Evolutionary conservation across 257 asterid genomes (phyloP).

Genomic region (Solanum medicagineum): DNA sequence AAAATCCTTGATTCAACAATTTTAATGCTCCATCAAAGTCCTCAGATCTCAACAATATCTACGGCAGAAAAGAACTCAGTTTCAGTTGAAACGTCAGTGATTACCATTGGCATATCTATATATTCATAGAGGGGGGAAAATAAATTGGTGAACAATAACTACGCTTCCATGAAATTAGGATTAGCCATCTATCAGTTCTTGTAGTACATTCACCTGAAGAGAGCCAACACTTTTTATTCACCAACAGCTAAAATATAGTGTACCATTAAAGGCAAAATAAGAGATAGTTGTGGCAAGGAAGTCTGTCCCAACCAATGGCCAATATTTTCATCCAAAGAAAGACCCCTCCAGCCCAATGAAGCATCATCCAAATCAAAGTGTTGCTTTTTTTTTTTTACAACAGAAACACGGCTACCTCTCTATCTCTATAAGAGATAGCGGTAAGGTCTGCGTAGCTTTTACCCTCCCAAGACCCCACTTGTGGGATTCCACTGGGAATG

Average conservation of each 20-base stretch:
- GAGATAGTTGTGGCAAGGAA: background rate
- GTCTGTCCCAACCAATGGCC: background rate
- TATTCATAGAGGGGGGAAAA: background rate
- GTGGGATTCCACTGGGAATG: too few relatives aligned
- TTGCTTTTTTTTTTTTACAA: background rate
- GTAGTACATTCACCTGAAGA: background rate
- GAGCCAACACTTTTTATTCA: background rate
- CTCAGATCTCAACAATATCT: conserved; percentile 41
- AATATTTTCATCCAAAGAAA: background rate
- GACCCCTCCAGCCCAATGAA: background rate
- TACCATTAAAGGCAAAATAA: background rate
- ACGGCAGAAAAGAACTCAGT: background rate
- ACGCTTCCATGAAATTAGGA: background rate
- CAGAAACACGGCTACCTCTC: background rate
- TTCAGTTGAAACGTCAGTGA: background rate
- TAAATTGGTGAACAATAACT: background rate
- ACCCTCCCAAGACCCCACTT: too few relatives aligned
- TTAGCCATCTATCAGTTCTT: background rate
- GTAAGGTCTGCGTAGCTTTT: too few relatives aligned
- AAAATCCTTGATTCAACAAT: conserved; percentile 31
- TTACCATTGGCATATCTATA: background rate
- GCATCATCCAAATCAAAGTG: background rate
- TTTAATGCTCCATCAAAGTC: conserved; percentile 44
- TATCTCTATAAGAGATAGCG: too few relatives aligned
- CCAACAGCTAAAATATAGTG: background rate